Evolutionary conservation across 441 rosid species (phyloP).

Genomic region (Pelargonium fulgidum): DNA sequence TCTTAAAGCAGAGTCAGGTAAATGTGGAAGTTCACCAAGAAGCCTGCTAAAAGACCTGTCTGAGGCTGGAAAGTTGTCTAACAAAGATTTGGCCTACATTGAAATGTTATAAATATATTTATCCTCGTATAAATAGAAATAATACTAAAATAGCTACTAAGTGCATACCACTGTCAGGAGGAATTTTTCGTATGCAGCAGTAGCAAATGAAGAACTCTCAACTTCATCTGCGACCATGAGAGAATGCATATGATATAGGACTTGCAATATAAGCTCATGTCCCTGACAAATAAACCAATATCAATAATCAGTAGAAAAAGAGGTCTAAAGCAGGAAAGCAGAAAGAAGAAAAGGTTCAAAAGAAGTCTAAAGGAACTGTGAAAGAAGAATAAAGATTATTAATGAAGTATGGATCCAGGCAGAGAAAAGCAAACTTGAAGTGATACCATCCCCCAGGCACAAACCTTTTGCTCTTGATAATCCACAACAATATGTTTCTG

Average conservation of each 20-base stretch:
- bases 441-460: conserved; percentile 5
- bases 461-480: conserved; percentile 79
- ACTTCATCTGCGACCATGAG: conserved; percentile 41
- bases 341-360: conserved; percentile 7
- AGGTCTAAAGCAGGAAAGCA: conserved; percentile 6
- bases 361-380: conserved; percentile 5
- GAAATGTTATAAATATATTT: conserved; percentile 28
- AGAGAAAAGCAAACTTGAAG: not conserved
- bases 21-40: conserved; percentile 88
- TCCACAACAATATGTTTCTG: conserved; percentile 66
- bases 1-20: conserved; percentile 73
- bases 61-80: conserved; percentile 83
- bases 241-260: conserved; percentile 80
- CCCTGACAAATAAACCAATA: conserved; percentile 55
- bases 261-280: conserved; percentile 82
- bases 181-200: conserved; percentile 66
- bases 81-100: conserved; percentile 78
- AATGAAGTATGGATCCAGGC: not conserved
- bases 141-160: conserved; percentile 15
- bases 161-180: conserved; percentile 78
- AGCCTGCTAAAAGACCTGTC: conserved; percentile 96
- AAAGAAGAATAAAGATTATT: conserved; percentile 6
- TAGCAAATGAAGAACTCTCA: conserved; percentile 42
- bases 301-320: conserved; percentile 11
- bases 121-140: conserved; percentile 22